Conservation (phyloP, 2,329 filamentous ascomycete species). For the Aspergillus phoenicis region DNA sequence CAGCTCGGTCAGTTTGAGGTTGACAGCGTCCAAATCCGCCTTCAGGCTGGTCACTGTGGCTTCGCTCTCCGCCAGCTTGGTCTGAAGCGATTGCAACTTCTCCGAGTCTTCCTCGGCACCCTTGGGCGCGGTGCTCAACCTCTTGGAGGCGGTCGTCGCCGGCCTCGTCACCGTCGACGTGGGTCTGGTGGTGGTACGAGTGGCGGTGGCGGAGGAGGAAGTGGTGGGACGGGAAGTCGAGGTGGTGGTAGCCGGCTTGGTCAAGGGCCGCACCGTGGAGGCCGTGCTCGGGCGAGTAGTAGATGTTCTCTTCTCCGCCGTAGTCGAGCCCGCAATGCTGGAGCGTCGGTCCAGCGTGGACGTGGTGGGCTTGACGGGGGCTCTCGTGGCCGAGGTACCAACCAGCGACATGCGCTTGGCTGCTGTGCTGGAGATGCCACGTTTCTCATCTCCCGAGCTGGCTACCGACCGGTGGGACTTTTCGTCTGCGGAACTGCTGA, state of each 20-base stretch:
- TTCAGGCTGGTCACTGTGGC: slow-evolving; percentile 37
- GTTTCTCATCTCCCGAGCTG: slow-evolving; percentile 50
- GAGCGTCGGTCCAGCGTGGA: slow-evolving; percentile 42
- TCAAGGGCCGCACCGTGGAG: slow-evolving; percentile 29
- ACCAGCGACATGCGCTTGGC: slow-evolving; percentile 51
- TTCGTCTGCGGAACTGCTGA: slow-evolving; percentile 49
- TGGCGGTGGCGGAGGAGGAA: slow-evolving; percentile 25
- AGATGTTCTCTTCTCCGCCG: slow-evolving; percentile 35
- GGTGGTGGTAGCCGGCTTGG: slow-evolving; percentile 30
- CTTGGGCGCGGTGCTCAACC: slow-evolving; percentile 40
- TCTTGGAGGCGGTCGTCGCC: slow-evolving; percentile 31
- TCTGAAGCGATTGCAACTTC: slow-evolving; percentile 39
- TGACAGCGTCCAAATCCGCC: slow-evolving; percentile 37
- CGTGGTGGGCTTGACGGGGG: slow-evolving; percentile 37
- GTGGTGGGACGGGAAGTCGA: slow-evolving; percentile 27
- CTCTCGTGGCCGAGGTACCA: slow-evolving; percentile 39
- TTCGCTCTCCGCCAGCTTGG: slow-evolving; percentile 41
- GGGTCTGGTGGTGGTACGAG: slow-evolving; percentile 24
- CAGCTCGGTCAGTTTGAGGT: slow-evolving; percentile 39
- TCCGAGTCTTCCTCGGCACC: slow-evolving; percentile 32
- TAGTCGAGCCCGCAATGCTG: slow-evolving; percentile 40
- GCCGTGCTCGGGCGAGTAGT: slow-evolving; percentile 23
- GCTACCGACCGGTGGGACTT: slow-evolving; percentile 41
- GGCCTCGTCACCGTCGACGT: slow-evolving; percentile 22
- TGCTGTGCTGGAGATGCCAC: slow-evolving; percentile 41